These are phyloP conservation scores for Aureobasidium sp. DNA, from an alignment of 2,329 filamentous ascomycete species.

Conservation along the genomic window DNA sequence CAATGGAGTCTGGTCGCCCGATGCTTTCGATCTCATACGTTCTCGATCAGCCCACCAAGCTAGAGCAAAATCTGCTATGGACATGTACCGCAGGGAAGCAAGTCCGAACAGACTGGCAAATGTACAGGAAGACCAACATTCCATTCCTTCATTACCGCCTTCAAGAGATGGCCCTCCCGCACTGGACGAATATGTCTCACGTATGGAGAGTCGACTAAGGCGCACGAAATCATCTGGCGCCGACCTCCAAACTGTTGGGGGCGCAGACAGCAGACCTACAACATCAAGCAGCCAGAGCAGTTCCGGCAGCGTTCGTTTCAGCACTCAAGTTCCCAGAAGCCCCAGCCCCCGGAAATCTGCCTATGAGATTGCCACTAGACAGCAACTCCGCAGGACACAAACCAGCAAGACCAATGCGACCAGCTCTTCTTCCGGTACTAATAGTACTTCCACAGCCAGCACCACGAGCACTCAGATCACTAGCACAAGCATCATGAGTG, in stretches of 20 bases:
- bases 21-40: constrained; percentile 62
- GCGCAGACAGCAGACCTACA: constrained; percentile 24
- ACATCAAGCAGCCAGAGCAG: constrained; percentile 13
- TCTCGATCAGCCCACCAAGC: constrained; percentile 31
- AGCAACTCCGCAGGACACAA: constrained; percentile 65
- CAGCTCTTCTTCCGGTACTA: constrained; percentile 49
- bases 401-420: constrained; percentile 85
- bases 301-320: constrained; percentile 5
- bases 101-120: constrained; percentile 15
- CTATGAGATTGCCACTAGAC: constrained; percentile 61
- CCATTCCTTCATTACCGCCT: constrained; percentile 19
- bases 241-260: constrained; percentile 7
- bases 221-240: constrained; percentile 51
- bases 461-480: constrained; percentile 65
- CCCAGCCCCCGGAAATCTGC: constrained; percentile 57
- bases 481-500: constrained; percentile 85
- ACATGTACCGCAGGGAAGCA: constrained; percentile 42
- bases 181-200: constrained; percentile 76
- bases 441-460: constrained; percentile 56
- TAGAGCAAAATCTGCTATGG: constrained; percentile 67
- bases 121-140: constrained; percentile 48
- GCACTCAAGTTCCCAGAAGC: constrained; percentile 8
- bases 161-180: constrained; percentile 52
- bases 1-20: constrained; percentile 74
- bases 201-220: constrained; percentile 78